Percentiles rank a stretch among this genome's conserved stretches.
Conservation (phyloP, 176 grass and related monocot species). For the Calamus simplicifolius region DNA sequence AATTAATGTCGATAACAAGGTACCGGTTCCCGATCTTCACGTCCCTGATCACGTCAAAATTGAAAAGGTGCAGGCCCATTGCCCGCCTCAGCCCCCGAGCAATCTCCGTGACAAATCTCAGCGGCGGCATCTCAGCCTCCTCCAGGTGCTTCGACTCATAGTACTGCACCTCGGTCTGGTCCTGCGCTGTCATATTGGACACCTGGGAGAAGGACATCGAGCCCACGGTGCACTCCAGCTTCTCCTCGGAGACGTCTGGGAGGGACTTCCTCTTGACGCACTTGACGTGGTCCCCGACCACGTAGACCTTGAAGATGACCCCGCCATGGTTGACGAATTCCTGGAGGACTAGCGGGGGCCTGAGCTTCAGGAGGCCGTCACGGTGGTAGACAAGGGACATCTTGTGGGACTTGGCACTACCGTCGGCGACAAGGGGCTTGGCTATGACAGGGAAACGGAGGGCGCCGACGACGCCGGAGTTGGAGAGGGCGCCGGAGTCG, state of each 20-base stretch:
- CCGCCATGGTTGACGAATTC: conserved; percentile 97
- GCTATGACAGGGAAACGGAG: conserved; percentile 85
- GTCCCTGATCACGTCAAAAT: conserved; percentile 91
- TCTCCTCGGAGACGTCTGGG: conserved; percentile 58
- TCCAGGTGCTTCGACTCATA: conserved; percentile 46
- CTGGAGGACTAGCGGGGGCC: conserved; percentile 81
- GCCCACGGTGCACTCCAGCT: conserved; percentile 42
- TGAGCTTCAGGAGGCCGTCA: conserved; percentile 62
- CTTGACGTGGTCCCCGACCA: conserved; percentile 61
- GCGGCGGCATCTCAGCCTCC: conserved; percentile 55
- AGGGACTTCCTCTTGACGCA: conserved; percentile 90
- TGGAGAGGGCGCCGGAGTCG: conserved; percentile 49
- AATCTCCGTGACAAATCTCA: conserved; percentile 50
- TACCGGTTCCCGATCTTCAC: conserved; percentile 19
- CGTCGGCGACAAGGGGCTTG: conserved; percentile 82
- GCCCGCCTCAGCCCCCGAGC: conserved; percentile 52
- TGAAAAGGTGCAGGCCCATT: conserved; percentile 74
- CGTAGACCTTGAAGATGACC: conserved; percentile 95
- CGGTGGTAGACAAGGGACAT: conserved; percentile 73
- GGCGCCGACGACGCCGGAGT: conserved; percentile 58
- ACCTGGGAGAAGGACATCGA: conserved; percentile 83
- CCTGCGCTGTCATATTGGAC: conserved; percentile 52
- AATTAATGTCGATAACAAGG: conserved; percentile 16
- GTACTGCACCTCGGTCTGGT: conserved; percentile 31
- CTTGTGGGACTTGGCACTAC: conserved; percentile 71